These are phyloP conservation scores for Nitzschia inconspicua DNA, from an alignment of 108 stramenopile genomes.

Conservation along the genomic window DNA sequence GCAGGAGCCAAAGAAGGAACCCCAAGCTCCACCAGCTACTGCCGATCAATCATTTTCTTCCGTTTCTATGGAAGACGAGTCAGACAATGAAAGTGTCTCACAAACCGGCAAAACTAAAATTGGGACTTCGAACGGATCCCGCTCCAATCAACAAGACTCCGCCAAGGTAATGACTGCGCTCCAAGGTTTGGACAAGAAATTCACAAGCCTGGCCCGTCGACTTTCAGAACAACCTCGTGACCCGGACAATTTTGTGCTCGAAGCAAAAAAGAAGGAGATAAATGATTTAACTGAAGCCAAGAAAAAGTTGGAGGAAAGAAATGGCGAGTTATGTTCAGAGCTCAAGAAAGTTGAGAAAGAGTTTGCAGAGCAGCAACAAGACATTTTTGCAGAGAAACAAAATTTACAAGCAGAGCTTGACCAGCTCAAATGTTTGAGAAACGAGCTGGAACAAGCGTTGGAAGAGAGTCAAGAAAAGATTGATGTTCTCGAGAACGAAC, in stretches of 20 bases:
- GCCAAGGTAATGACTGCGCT: slow-evolving; percentile 4
- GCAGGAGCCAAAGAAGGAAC: background rate
- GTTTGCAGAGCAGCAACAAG: background rate
- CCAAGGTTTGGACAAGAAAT: slow-evolving; percentile 9
- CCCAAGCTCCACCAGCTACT: background rate
- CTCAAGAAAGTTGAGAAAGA: slow-evolving; percentile 11
- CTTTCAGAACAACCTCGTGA: background rate
- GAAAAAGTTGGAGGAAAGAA: slow-evolving; percentile 14
- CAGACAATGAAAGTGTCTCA: background rate
- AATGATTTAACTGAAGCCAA: slow-evolving; percentile 11
- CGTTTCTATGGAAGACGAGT: background rate
- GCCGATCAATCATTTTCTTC: background rate
- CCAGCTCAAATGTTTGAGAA: slow-evolving; percentile 8
- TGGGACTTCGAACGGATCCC: background rate
- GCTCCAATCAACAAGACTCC: slow-evolving; percentile 8
- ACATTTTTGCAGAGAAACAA: background rate
- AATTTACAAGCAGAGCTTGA: slow-evolving; percentile 12
- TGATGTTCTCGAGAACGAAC: slow-evolving; percentile 19
- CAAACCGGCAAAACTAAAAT: background rate
- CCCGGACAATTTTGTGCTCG: background rate
- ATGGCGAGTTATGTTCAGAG: background rate
- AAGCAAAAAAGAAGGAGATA: slow-evolving; percentile 5
- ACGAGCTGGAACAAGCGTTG: slow-evolving; percentile 8
- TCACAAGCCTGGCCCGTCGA: background rate
- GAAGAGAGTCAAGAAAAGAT: slow-evolving; percentile 21